Evolutionary conservation across 1,284 basidiomycete species (phyloP).

Genomic region (Moesziomyces sp.): DNA sequence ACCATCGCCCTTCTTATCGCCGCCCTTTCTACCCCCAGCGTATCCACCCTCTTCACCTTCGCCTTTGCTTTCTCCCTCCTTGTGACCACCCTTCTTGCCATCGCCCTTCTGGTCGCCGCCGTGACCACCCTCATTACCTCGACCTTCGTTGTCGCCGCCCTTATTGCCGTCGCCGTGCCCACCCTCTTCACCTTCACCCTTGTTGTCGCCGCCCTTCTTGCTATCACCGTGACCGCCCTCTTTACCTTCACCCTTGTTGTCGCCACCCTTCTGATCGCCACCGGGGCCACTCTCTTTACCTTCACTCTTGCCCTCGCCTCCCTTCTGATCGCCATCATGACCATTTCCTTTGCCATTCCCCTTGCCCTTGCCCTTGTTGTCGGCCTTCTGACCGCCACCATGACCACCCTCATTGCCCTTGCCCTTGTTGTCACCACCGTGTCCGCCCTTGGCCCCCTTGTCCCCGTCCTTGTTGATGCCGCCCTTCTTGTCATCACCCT

Average conservation of each 20-base stretch:
- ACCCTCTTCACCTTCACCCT: background rate
- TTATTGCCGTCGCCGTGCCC: background rate
- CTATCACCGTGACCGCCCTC: background rate
- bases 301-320: too few species aligned
- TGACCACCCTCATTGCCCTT: background rate
- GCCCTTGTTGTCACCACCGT: constrained; percentile 3
- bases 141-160: constrained; percentile 2
- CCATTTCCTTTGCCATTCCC: background rate
- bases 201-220: background rate
- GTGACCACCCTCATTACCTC: background rate
- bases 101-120: constrained; percentile 3
- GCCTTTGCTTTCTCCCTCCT: background rate
- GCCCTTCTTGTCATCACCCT: constrained; percentile 2
- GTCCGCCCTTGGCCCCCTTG: background rate
- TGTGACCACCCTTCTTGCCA: constrained; percentile 3
- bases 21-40: background rate
- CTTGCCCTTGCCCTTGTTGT: constrained; percentile 5
- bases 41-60: too few species aligned
- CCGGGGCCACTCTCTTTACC: too few species aligned
- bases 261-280: too few species aligned
- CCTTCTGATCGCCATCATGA: background rate
- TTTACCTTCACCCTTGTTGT: background rate
- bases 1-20: constrained; percentile 5
- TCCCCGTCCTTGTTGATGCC: background rate
- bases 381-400: background rate